These are phyloP conservation scores for Dendrobium catenatum DNA, from an alignment of 106 monocot genomes.

Conservation along the genomic window DNA sequence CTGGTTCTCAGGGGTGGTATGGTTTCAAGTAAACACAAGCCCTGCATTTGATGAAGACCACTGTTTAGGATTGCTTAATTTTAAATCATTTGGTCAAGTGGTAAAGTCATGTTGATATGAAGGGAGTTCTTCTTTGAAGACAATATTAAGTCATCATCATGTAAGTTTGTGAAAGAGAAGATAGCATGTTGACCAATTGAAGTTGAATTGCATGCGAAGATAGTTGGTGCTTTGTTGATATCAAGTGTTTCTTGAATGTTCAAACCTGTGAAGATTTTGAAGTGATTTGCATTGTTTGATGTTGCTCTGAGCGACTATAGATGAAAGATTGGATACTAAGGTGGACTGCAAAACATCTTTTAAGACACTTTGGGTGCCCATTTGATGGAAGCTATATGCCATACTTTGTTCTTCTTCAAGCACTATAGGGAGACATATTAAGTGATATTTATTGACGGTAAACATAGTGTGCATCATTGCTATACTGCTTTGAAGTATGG, in stretches of 20 bases:
- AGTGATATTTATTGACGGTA: slow-evolving; percentile 34
- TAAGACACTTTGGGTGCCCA: slow-evolving; percentile 24
- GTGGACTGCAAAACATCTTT: slow-evolving; percentile 27
- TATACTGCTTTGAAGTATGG: background rate
- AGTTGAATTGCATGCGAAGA: slow-evolving; percentile 43
- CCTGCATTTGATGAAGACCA: slow-evolving; percentile 60
- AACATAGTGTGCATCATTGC: slow-evolving; percentile 29
- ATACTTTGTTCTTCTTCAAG: slow-evolving; percentile 30
- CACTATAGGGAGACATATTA: slow-evolving; percentile 36
- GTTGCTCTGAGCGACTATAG: slow-evolving; percentile 39
- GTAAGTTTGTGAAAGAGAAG: slow-evolving; percentile 46
- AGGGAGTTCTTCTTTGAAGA: slow-evolving; percentile 47
- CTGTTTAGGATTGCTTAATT: slow-evolving; percentile 38
- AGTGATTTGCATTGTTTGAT: slow-evolving; percentile 32
- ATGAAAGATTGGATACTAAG: slow-evolving; percentile 35
- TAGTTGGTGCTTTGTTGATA: slow-evolving; percentile 38
- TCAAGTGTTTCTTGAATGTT: slow-evolving; percentile 37
- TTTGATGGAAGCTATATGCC: slow-evolving; percentile 36
- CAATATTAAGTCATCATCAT: slow-evolving; percentile 25
- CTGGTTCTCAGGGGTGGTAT: slow-evolving; percentile 63
- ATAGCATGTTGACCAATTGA: slow-evolving; percentile 33
- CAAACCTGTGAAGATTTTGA: slow-evolving; percentile 46
- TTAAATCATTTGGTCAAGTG: slow-evolving; percentile 39
- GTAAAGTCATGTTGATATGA: slow-evolving; percentile 48
- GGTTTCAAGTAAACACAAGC: slow-evolving; percentile 75